Evolutionary conservation across 192 early-diverging fungal species (phyloP), one percentile per base, ranked within the genome.

Genomic region (Coemansia sp.): DNA sequence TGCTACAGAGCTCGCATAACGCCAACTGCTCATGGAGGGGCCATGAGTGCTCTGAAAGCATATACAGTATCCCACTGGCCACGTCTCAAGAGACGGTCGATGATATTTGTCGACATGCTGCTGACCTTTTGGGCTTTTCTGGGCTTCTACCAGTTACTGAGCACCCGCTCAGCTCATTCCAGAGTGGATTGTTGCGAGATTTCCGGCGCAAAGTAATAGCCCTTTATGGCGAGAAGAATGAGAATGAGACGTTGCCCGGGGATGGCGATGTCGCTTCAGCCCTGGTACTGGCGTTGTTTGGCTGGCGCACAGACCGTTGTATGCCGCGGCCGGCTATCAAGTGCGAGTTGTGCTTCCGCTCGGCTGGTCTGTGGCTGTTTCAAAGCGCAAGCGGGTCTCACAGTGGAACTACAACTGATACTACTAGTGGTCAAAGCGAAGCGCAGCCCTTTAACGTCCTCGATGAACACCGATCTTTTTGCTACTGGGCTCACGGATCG

Each of bases 381-480:
- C 37, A 37, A 15, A 42, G 66, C n/a, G 50, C 55, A 4, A 25
- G 19, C 37, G 64, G 55, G 15, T 39, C 51, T 10, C 23, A 27
- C 12, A 23, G 9, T 2, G 39, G 4, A 19, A 14, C 3, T 10
- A 29, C 58, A 10, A 21, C 37, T 17, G 21, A 15, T 31, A 62
- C n/a, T 11, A 6, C 50, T 37, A 48, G 39, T 7, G n/a, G 8
- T 3, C 57, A 38, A 27, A 17, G 36, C 34, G 50, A 36, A 4
- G 12, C 31, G 4, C 71, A 14, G 8, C 34, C 55, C 29, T 83
- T 85, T 42, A 61, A 79, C 55, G 77, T 57, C 23, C 68, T 64
- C 4, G 61, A 63, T 17, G 84, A 85, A 60, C 84, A 85, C 39
- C 66, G 84, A 10, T 21, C 74, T 9, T 85, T 80, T 58, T 85